Evolutionary conservation across 192 early-diverging fungal genomes (phyloP).

Genomic region (Mortierella hygrophila): DNA sequence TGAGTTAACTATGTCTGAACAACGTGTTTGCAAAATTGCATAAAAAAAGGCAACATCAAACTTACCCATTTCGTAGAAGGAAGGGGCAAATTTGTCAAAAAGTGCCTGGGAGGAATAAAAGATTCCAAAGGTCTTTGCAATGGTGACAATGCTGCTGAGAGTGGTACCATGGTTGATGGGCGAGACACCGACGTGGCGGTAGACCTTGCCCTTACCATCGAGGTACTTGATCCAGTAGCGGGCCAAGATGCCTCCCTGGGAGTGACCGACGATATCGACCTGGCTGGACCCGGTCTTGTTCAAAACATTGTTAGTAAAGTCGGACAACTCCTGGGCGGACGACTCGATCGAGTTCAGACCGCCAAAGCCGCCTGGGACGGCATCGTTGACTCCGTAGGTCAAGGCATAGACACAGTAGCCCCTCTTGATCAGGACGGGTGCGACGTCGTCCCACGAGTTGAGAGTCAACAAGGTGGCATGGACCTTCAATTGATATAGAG

Average conservation of each 20-base stretch:
- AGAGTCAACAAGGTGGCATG: constrained; percentile 26
- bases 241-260: constrained; percentile 41
- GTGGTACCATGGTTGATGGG: constrained; percentile 48
- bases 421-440: constrained; percentile 15
- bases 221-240: constrained; percentile 51
- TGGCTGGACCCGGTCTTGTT: constrained; percentile 13
- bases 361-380: constrained; percentile 2
- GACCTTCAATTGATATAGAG: neutral
- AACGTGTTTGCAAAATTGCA: neutral
- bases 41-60: neutral
- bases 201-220: constrained; percentile 32
- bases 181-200: constrained; percentile 31
- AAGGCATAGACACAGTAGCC: constrained; percentile 41
- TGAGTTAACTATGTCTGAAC: neutral
- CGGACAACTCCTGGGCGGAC: constrained; percentile 22
- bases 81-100: constrained; percentile 27
- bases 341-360: constrained; percentile 36
- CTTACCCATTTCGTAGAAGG: constrained; percentile 29
- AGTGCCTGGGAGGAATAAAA: constrained; percentile 10
- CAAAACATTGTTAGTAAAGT: constrained; percentile 33
- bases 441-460: constrained; percentile 16
- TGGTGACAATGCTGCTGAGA: constrained; percentile 1
- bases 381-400: constrained; percentile 23
- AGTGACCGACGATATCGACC: constrained; percentile 45
- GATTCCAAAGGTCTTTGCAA: constrained; percentile 26